Evolutionary conservation across 164 flowering plant species (phyloP).

Genomic region (Berberis vulgaris): DNA sequence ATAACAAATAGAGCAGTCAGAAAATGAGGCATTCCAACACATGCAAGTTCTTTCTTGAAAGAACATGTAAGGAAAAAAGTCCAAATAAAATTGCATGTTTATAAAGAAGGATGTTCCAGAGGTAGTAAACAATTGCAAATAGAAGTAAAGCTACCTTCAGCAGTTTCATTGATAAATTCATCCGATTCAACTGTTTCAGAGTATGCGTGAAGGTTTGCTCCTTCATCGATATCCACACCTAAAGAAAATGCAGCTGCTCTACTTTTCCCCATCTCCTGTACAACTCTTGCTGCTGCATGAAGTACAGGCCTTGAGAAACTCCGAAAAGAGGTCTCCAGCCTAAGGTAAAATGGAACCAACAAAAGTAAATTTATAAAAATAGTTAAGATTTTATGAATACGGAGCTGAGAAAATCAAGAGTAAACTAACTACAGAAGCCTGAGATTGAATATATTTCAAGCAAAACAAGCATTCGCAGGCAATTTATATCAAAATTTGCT

Average conservation of each 20-base stretch:
- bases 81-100: neutral
- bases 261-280: constrained; percentile 99
- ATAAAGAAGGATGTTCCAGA: neutral
- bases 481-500: too few species aligned
- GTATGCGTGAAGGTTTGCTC: constrained; percentile 51
- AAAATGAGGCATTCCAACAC: neutral
- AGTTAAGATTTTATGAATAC: neutral
- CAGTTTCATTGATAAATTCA: constrained; percentile 48
- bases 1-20: neutral
- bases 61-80: neutral
- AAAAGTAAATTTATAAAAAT: neutral
- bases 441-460: too few species aligned
- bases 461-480: too few species aligned
- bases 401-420: neutral
- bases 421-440: neutral
- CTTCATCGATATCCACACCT: constrained; percentile 93
- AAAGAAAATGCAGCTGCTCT: constrained; percentile 93
- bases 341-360: constrained; percentile 13
- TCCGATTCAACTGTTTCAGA: constrained; percentile 59
- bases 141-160: constrained; percentile 52
- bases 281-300: constrained; percentile 99
- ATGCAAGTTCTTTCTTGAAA: neutral
- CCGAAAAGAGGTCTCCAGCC: constrained; percentile 96
- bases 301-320: constrained; percentile 98
- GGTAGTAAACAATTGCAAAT: neutral